phyloP scores from a whole-genome alignment of 148 eudicot species.

The Diospyros lotus region DNA sequence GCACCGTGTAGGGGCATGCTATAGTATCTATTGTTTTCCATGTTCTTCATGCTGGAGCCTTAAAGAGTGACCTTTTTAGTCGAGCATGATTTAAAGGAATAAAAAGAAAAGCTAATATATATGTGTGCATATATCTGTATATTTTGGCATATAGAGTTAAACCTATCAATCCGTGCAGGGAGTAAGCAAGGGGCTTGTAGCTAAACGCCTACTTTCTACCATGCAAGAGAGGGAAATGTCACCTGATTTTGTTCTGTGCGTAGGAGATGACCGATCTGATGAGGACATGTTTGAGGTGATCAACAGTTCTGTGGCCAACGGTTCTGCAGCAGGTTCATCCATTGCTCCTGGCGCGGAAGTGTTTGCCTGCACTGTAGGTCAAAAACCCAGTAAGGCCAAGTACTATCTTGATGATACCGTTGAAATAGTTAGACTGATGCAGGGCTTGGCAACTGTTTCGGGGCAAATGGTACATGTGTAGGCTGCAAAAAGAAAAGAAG shows the following conservation, averaged over 20 bases:
- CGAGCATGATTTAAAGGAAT: background rate
- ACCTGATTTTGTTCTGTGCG: slow-evolving; percentile 55
- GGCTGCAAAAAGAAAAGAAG: background rate
- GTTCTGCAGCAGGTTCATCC: slow-evolving; percentile 31
- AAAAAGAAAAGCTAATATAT: background rate
- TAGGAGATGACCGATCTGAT: slow-evolving; percentile 69
- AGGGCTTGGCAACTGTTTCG: slow-evolving; percentile 48
- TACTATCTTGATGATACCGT: slow-evolving; percentile 53
- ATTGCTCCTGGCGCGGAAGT: slow-evolving; percentile 48
- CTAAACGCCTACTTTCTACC: slow-evolving; percentile 35
- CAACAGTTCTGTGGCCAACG: slow-evolving; percentile 26
- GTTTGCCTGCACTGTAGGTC: slow-evolving; percentile 57
- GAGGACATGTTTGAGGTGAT: slow-evolving; percentile 72
- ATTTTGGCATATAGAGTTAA: too few relatives aligned
- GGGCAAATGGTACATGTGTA: slow-evolving; percentile 24
- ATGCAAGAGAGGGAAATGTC: slow-evolving; percentile 40
- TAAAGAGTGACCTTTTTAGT: background rate
- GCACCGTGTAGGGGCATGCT: background rate
- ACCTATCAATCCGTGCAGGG: slow-evolving; percentile 31
- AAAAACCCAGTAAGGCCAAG: slow-evolving; percentile 54
- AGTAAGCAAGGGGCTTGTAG: slow-evolving; percentile 62
- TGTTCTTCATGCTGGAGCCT: background rate
- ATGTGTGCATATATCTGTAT: too few relatives aligned
- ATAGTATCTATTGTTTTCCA: background rate
- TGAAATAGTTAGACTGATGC: slow-evolving; percentile 45